phyloP scores from a whole-genome alignment of 2,329 filamentous ascomycete species.

The Phialophora macrospora region DNA sequence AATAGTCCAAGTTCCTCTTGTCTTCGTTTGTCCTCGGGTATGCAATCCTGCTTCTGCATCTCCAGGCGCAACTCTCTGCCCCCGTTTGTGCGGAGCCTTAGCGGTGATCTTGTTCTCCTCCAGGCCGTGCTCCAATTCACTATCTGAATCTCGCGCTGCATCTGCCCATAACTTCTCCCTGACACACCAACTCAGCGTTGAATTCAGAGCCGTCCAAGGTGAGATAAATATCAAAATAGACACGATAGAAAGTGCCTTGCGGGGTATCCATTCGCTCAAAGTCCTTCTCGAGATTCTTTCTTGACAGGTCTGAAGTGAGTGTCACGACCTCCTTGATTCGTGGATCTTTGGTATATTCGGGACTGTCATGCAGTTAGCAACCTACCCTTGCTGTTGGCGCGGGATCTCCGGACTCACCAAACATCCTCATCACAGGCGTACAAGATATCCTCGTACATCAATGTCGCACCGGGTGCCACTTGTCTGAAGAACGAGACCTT shows the following conservation, averaged over 20 bases:
- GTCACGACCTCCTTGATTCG: constrained; percentile 99
- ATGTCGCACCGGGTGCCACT: constrained; percentile 91
- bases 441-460: constrained; percentile 99
- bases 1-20: constrained; percentile 8
- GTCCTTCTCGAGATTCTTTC: constrained; percentile 98
- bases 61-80: neutral
- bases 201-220: constrained; percentile 97
- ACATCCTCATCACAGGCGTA: constrained; percentile 98
- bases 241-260: constrained; percentile 91
- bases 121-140: constrained; percentile 19
- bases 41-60: neutral
- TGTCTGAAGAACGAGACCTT: constrained; percentile 99
- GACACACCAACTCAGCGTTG: constrained; percentile 97
- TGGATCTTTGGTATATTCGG: constrained; percentile 98
- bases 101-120: neutral
- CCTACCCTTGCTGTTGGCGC: neutral
- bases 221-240: constrained; percentile 74
- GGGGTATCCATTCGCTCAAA: constrained; percentile 99
- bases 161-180: constrained; percentile 97
- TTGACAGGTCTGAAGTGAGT: constrained; percentile 91
- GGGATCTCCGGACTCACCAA: constrained; percentile 49
- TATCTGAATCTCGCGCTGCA: constrained; percentile 87
- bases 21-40: constrained; percentile 8
- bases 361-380: constrained; percentile 46
- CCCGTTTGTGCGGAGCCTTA: neutral